phyloP scores from a whole-genome alignment of 495 filamentous ascomycete species.

The Penicillium longicatenatum region DNA sequence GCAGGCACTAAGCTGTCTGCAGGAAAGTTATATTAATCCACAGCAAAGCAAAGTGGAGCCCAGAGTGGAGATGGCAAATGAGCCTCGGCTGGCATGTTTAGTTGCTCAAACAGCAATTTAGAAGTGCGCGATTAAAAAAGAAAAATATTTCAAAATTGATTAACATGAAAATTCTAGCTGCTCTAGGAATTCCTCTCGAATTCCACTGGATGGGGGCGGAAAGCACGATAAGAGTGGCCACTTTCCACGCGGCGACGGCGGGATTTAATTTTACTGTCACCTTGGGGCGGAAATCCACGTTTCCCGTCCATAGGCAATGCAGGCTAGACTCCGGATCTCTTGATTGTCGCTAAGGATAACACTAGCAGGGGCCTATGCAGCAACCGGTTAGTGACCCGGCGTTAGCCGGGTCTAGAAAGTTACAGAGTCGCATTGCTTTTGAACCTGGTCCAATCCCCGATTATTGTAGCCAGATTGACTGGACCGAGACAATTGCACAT shows the following conservation, averaged over 20 bases:
- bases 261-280: not conserved
- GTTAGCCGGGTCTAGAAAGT: conserved; percentile 34
- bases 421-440: conserved; percentile 33
- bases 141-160: too few species aligned
- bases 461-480: conserved; percentile 9
- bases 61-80: conserved; percentile 10
- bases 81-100: conserved; percentile 19
- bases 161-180: too few species aligned
- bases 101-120: not conserved
- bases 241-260: conserved; percentile 5
- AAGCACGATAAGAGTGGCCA: not conserved
- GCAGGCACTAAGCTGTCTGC: conserved; percentile 18
- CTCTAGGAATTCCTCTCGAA: not conserved
- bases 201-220: not conserved
- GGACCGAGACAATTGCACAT: conserved; percentile 24
- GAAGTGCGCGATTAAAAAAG: not conserved
- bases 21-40: conserved; percentile 4
- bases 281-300: not conserved
- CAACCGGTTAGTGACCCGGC: conserved; percentile 26
- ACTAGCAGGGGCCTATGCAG: conserved; percentile 19
- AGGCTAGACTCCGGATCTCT: not conserved
- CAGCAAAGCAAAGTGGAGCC: conserved; percentile 17
- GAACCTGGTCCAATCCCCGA: conserved; percentile 13
- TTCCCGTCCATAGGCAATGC: conserved; percentile 1
- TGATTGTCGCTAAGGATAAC: conserved; percentile 21